Evolutionary conservation across 2,329 filamentous ascomycete species (phyloP).

Genomic region (Penicillium sp.): DNA sequence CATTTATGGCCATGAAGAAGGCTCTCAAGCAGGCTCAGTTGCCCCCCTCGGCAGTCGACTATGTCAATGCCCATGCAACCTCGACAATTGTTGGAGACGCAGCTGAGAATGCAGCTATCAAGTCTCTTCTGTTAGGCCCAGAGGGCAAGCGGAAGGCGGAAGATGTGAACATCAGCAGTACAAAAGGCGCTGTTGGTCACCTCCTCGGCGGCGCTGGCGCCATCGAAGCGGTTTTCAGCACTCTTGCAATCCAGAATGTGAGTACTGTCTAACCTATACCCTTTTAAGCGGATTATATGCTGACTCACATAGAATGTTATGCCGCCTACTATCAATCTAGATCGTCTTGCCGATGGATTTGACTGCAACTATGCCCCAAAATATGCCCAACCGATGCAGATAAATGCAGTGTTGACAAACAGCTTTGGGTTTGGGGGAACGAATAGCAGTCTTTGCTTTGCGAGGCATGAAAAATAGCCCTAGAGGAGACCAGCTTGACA

Average conservation of each 20-base stretch:
- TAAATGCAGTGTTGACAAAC: constrained; percentile 81
- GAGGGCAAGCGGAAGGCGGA: constrained; percentile 63
- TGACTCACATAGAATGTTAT: constrained; percentile 62
- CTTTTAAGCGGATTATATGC: background rate
- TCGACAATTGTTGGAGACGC: constrained; percentile 81
- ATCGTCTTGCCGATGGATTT: constrained; percentile 64
- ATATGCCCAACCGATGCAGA: constrained; percentile 65
- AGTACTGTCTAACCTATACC: constrained; percentile 32
- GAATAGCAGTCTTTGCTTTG: constrained; percentile 84
- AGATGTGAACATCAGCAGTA: constrained; percentile 82
- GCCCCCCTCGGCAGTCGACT: constrained; percentile 72
- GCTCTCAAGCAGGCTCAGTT: constrained; percentile 73
- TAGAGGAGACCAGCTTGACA: background rate
- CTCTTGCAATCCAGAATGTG: constrained; percentile 78
- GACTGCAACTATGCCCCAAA: constrained; percentile 84
- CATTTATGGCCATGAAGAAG: constrained; percentile 79
- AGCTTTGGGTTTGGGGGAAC: constrained; percentile 98
- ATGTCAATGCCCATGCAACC: constrained; percentile 95
- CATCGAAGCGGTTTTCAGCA: constrained; percentile 81
- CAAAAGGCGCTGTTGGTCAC: constrained; percentile 91
- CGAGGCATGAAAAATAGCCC: constrained; percentile 22
- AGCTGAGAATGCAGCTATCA: constrained; percentile 84
- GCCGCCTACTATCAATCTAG: constrained; percentile 84
- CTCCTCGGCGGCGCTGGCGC: constrained; percentile 88
- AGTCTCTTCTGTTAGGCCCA: constrained; percentile 70